Base-by-base conservation (phyloP, 106 monocot genomes). In the Platanthera zijinensis region DNA sequence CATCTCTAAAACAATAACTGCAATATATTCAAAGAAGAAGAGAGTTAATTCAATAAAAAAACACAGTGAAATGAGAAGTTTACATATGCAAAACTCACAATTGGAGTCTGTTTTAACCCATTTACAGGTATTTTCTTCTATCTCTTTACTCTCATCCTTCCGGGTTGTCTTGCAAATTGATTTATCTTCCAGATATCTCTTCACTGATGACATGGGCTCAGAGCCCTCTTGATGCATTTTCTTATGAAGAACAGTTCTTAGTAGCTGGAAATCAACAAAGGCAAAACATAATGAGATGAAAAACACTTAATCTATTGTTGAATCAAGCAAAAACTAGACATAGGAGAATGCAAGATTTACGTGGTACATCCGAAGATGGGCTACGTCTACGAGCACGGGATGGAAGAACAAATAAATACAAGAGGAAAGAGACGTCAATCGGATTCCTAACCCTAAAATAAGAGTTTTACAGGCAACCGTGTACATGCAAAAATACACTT, bases 41-140 rank as follows among this genome's bases (percentile, higher is more conserved):
- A 10, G 9, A 76, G 47, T n/a, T 63, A n/a, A 76, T 45, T 48
- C 18, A 18, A 3, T 50, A 46, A 10, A 49, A 48, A 48, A 50
- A 63, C 17, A 21, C 47, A 62, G 32, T 48, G 49, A 6, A 14
- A 25, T 18, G 48, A 7, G 8, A 47, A 75, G 2, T 64, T 76
- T 45, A 13, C n/a, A 2, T 25, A 7, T 28, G 11, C 17, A 51
- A 11, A 70, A 51, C 85, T 78, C 78, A 85, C 85, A 94, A n/a
- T 94, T 84, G 28, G 90, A 94, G 79, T 94, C 94, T 10, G 86
- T 86, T 71, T 86, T 86, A 67, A 83, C 86, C 86, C 83, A 86
- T 79, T 83, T 82, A 54, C 68, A 62, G 2, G 73, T 71, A 73
- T 73, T 80, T 28, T 80, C 74, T 45, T 72, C 82, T 18, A 67